A percentile compares a stretch with the other conserved stretches of the same genome.
These are phyloP conservation scores for Neofusicoccum cordaticola DNA, from an alignment of 2,329 filamentous ascomycete species.

Conservation along the genomic window DNA sequence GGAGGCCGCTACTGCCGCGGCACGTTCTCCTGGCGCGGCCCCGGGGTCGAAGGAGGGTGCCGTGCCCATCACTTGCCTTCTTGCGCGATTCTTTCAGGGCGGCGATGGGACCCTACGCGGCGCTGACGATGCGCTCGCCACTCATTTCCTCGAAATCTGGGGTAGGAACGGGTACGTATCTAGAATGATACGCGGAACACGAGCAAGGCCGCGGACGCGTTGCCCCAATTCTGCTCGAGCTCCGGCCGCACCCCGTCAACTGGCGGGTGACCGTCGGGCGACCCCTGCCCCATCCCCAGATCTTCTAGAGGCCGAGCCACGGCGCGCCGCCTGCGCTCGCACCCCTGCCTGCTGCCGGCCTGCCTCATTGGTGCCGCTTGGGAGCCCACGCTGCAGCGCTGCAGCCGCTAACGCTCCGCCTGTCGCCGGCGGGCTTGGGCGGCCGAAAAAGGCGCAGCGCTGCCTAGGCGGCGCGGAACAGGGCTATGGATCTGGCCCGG, in stretches of 20 bases:
- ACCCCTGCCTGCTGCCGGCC: constrained; percentile 2
- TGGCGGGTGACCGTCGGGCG: background rate
- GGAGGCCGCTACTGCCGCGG: constrained; percentile 8
- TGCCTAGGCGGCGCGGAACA: background rate
- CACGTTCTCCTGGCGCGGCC: constrained; percentile 9
- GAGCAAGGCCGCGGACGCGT: background rate
- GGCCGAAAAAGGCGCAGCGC: constrained; percentile 8
- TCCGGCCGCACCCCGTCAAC: background rate
- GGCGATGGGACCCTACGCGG: constrained; percentile 4
- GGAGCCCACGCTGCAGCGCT: constrained; percentile 1
- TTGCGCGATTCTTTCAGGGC: background rate
- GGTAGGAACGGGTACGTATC: constrained; percentile 15
- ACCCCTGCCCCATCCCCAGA: background rate
- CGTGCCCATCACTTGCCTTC: constrained; percentile 6
- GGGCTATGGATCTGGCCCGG: constrained; percentile 6
- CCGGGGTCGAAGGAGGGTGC: background rate
- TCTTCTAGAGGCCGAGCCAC: background rate
- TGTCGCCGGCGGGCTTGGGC: constrained; percentile 10
- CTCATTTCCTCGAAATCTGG: constrained; percentile 7
- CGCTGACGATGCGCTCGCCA: constrained; percentile 2
- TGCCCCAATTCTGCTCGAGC: constrained; percentile 8
- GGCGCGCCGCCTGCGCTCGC: background rate
- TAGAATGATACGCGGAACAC: constrained; percentile 10
- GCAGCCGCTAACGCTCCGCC: constrained; percentile 7
- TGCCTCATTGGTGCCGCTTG: constrained; percentile 5